A percentile compares a stretch with the other conserved stretches of the same genome.
phyloP scores from a whole-genome alignment of 2,329 filamentous ascomycete genomes.

The Botryotinia calthae region DNA sequence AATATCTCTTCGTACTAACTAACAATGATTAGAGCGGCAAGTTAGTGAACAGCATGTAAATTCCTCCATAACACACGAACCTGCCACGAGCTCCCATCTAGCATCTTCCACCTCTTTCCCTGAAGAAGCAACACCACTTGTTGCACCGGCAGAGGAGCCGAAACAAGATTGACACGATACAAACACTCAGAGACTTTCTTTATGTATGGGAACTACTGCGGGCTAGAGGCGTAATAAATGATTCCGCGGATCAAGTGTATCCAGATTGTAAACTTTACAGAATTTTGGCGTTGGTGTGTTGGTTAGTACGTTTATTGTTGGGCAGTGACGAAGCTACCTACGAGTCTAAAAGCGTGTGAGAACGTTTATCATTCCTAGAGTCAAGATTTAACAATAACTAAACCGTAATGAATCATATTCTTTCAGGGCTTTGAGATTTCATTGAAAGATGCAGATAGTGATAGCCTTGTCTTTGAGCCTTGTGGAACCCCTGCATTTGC shows the following conservation, averaged over 20 bases:
- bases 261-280: constrained; percentile 10
- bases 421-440: not conserved
- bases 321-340: constrained; percentile 12
- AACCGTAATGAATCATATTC: not conserved
- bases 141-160: constrained; percentile 16
- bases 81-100: constrained; percentile 36
- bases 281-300: constrained; percentile 5
- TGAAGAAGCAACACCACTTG: constrained; percentile 27
- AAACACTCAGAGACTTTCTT: not conserved
- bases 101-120: constrained; percentile 36
- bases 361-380: constrained; percentile 15
- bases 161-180: constrained; percentile 25
- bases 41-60: constrained; percentile 34
- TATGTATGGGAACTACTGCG: not conserved
- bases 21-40: constrained; percentile 32
- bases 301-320: not conserved
- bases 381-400: not conserved
- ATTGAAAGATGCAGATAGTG: not conserved
- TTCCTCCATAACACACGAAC: constrained; percentile 37
- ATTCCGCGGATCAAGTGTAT: constrained; percentile 11
- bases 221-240: constrained; percentile 7
- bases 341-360: not conserved
- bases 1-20: constrained; percentile 15
- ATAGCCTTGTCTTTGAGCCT: constrained; percentile 18
- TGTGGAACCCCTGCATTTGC: constrained; percentile 16